phyloP scores from a whole-genome alignment of 2,329 filamentous ascomycete genomes.

The Trichoderma atroviride region DNA sequence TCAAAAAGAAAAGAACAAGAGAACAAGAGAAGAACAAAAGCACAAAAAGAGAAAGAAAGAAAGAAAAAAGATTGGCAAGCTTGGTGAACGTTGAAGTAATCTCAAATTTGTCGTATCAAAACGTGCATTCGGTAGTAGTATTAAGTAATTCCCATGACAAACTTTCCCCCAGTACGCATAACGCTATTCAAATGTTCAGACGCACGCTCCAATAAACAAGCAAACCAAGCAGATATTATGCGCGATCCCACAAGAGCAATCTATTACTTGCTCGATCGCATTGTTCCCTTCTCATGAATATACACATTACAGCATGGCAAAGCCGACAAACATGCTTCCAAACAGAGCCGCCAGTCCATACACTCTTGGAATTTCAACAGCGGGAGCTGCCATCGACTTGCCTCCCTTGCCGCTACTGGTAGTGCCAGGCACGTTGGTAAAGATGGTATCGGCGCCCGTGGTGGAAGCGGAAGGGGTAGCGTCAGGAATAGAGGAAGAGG shows the following conservation, averaged over 20 bases:
- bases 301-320: slow-evolving; percentile 35
- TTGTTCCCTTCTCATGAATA: neutral
- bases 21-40: neutral
- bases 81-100: neutral
- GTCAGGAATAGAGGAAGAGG: slow-evolving; percentile 46
- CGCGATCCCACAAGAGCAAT: slow-evolving; percentile 3
- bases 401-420: slow-evolving; percentile 29
- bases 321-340: slow-evolving; percentile 44
- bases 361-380: slow-evolving; percentile 41
- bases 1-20: neutral
- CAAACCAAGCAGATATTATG: slow-evolving; percentile 19
- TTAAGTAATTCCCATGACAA: slow-evolving; percentile 19
- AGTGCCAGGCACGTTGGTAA: slow-evolving; percentile 37
- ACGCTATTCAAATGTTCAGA: slow-evolving; percentile 18
- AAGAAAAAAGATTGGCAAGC: neutral
- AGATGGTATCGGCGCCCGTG: slow-evolving; percentile 41
- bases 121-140: slow-evolving; percentile 13
- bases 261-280: slow-evolving; percentile 7
- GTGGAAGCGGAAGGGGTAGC: slow-evolving; percentile 39
- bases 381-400: slow-evolving; percentile 36
- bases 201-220: slow-evolving; percentile 4
- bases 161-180: slow-evolving; percentile 16
- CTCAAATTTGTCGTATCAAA: slow-evolving; percentile 22
- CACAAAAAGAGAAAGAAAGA: neutral
- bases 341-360: slow-evolving; percentile 45